phyloP scores from a whole-genome alignment of 306 rosid genomes.

The Begonia masoniana region DNA sequence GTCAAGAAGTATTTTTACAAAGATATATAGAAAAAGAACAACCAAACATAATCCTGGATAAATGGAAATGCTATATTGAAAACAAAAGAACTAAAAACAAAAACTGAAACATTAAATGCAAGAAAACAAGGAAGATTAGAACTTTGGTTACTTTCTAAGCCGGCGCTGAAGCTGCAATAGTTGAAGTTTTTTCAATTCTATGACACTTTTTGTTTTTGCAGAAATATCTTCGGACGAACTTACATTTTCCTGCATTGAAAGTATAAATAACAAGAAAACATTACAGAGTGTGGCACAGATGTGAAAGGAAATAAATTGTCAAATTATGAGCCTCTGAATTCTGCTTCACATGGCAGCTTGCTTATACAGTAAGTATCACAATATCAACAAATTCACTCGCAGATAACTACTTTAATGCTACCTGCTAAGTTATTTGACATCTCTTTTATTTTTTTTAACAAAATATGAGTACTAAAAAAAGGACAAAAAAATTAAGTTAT shows the following conservation, averaged over 20 bases:
- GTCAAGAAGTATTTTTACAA: slow-evolving; percentile 14
- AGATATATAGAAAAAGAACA: slow-evolving; percentile 5
- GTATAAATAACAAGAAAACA: slow-evolving; percentile 6
- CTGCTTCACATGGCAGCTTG: no score
- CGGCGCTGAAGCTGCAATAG: slow-evolving; percentile 88
- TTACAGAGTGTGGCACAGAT: neutral
- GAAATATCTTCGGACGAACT: slow-evolving; percentile 94
- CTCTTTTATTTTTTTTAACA: no score
- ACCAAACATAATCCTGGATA: no score
- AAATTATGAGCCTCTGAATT: neutral
- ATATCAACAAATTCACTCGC: neutral
- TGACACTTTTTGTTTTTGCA: slow-evolving; percentile 93
- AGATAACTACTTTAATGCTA: neutral
- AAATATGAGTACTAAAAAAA: no score
- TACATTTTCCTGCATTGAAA: slow-evolving; percentile 59
- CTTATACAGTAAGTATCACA: no score
- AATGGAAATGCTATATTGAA: neutral
- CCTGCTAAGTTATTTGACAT: no score
- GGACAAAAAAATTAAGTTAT: no score
- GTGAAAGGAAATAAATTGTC: neutral
- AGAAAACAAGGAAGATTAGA: slow-evolving; percentile 4
- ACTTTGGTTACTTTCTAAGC: slow-evolving; percentile 55
- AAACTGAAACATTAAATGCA: neutral
- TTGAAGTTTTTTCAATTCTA: slow-evolving; percentile 96
- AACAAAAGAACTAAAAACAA: neutral